Evolutionary conservation across 768 basidiomycete genomes (phyloP), one percentile per base, ranked within the genome.

Genomic region (Mycena amicta): DNA sequence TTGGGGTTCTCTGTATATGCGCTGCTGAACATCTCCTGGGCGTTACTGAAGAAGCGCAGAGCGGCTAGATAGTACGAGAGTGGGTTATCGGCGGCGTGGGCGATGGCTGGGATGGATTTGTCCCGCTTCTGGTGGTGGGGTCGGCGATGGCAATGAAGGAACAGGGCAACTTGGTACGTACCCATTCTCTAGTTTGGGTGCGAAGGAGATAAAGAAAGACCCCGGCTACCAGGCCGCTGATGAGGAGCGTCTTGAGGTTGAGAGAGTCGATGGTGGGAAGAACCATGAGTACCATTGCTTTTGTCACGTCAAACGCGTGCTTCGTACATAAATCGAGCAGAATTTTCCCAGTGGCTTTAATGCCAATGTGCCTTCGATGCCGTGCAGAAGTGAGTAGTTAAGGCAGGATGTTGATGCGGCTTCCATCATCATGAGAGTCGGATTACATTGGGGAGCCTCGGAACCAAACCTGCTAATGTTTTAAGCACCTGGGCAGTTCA

Each of bases 11-110:
- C 23, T 4, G 16, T 8, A 31, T 54, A 60, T 5, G 47, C 59
- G 1, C 25, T 8, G n/a, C 39, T 20, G 20, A 60, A 23, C 18
- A 55, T 18, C 5, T 29, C 57, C 2, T 33, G n/a, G n/a, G 45
- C 25, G 22, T 47, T n/a, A 16, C 12, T 3, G 5, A 57, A 20
- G 23, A 52, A 27, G 37, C 31, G 16, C 5, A 57, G 11, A 5
- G 40, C 37, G 53, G 15, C 40, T 6, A 12, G 53, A 25, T 47
- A 55, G 53, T 49, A 49, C 25, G 47, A 26, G 47, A 49, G 11
- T 8, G 47, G 47, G 47, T 49, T 28, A 6, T 13, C 6, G 23
- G 25, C 26, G 47, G 47, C 22, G 27, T 49, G 23, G 47, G 15
- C 25, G 6, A 49, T 8, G 8, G 47, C 47, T 4, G 47, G 47